Conservation (phyloP, 306 rosid species). For the Prosopis cineraria region DNA sequence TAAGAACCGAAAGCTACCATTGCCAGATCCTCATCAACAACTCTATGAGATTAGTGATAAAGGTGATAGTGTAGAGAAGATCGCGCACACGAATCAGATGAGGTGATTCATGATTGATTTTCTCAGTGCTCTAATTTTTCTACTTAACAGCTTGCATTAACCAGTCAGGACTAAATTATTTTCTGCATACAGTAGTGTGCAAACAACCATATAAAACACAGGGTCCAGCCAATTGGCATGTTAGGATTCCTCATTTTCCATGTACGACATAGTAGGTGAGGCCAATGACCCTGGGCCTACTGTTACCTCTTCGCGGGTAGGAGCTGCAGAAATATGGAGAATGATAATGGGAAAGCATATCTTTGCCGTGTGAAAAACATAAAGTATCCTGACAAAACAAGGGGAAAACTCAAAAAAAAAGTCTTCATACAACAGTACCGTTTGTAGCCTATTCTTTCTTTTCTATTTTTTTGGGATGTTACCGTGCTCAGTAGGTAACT, state of each 20-base stretch:
- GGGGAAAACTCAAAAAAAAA: constrained; percentile 15
- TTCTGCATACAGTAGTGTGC: constrained; percentile 34
- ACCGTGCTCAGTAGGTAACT: background rate
- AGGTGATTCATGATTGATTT: constrained; percentile 52
- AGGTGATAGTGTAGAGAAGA: constrained; percentile 45
- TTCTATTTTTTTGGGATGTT: background rate
- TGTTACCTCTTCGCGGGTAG: constrained; percentile 37
- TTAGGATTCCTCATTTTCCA: constrained; percentile 43
- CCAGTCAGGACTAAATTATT: constrained; percentile 24
- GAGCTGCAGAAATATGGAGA: constrained; percentile 44
- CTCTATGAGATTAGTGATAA: constrained; percentile 65
- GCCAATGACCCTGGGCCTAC: constrained; percentile 54
- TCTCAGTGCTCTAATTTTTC: constrained; percentile 10
- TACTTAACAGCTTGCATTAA: constrained; percentile 23
- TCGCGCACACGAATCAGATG: constrained; percentile 73
- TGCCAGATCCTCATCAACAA: constrained; percentile 50
- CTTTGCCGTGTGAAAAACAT: constrained; percentile 23
- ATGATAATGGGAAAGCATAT: constrained; percentile 42
- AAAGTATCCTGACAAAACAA: constrained; percentile 41
- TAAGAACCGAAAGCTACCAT: constrained; percentile 56
- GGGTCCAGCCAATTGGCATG: constrained; percentile 41
- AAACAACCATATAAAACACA: constrained; percentile 24
- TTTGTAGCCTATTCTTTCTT: constrained; percentile 13
- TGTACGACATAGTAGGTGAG: constrained; percentile 43
- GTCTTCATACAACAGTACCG: constrained; percentile 17